Evolutionary conservation across 441 rosid species (phyloP).

Genomic region (Gossypium schwendimanii): DNA sequence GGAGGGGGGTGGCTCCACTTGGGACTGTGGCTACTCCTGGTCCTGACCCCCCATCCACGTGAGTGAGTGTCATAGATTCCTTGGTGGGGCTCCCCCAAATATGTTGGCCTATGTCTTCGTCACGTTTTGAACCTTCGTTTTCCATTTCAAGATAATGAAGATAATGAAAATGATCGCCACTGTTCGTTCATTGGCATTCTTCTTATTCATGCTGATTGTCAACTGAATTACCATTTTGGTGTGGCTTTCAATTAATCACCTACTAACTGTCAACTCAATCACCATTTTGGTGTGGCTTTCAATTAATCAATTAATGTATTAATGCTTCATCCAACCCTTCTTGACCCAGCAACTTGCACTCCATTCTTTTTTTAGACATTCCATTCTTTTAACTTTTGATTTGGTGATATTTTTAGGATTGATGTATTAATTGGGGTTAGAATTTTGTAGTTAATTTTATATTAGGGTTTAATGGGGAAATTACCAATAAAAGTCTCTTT

Average conservation of each 20-base stretch:
- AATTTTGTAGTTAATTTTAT: too few species aligned
- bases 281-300: neutral
- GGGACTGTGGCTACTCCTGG: neutral
- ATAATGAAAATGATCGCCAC: constrained; percentile 12
- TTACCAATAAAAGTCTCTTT: too few species aligned
- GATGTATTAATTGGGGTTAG: too few species aligned
- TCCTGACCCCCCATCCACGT: constrained; percentile 17
- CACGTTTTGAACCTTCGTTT: constrained; percentile 4
- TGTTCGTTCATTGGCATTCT: neutral
- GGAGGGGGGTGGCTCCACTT: constrained; percentile 7
- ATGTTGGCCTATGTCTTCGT: neutral
- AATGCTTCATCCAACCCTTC: neutral
- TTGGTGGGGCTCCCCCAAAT: neutral
- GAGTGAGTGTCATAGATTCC: constrained; percentile 23
- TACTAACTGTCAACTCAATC: neutral
- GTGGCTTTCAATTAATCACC: neutral
- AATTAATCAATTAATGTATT: neutral
- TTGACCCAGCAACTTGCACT: neutral
- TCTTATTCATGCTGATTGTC: neutral
- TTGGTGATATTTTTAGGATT: neutral
- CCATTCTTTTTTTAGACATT: too few species aligned
- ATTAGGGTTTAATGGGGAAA: too few species aligned
- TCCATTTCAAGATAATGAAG: neutral
- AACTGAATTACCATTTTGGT: neutral
- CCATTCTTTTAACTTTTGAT: neutral